Conservation (phyloP, 2,329 filamentous ascomycete genomes). For the Podosphaera leucotricha region DNA sequence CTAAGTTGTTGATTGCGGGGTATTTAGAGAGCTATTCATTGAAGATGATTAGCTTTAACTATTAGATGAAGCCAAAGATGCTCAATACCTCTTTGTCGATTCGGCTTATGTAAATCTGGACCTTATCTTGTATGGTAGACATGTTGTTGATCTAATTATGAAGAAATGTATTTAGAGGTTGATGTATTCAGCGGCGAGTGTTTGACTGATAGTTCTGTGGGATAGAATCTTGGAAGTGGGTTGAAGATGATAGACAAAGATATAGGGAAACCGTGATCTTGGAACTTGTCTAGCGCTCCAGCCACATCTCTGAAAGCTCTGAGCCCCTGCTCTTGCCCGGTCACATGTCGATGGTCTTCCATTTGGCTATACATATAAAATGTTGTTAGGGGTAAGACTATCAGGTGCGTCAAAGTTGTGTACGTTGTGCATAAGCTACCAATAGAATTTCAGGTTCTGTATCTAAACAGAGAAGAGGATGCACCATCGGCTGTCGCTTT, state of each 20-base stretch:
- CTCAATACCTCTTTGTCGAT: conserved; percentile 55
- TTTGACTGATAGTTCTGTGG: neutral
- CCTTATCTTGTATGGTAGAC: conserved; percentile 58
- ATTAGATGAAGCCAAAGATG: neutral
- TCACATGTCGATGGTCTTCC: neutral
- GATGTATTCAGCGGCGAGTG: neutral
- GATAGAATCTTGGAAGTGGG: neutral
- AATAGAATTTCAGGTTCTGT: no score
- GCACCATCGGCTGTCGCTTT: no score
- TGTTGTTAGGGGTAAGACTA: no score
- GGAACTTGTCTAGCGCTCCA: neutral
- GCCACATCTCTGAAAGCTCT: neutral
- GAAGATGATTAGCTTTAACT: conserved; percentile 2
- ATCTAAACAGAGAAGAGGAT: no score
- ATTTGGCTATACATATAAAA: no score
- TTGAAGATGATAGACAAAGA: neutral
- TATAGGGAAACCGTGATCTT: no score
- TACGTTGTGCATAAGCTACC: no score
- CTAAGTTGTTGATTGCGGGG: conserved; percentile 59
- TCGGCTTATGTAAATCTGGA: conserved; percentile 51
- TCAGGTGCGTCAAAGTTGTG: no score
- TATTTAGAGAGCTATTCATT: conserved; percentile 64
- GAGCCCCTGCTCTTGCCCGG: neutral
- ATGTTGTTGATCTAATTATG: conserved; percentile 19
- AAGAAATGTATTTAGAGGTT: neutral